Percentiles rank a stretch among this genome's conserved stretches.
phyloP scores from a whole-genome alignment of 176 grass and related monocot species.

The Poa pratensis region DNA sequence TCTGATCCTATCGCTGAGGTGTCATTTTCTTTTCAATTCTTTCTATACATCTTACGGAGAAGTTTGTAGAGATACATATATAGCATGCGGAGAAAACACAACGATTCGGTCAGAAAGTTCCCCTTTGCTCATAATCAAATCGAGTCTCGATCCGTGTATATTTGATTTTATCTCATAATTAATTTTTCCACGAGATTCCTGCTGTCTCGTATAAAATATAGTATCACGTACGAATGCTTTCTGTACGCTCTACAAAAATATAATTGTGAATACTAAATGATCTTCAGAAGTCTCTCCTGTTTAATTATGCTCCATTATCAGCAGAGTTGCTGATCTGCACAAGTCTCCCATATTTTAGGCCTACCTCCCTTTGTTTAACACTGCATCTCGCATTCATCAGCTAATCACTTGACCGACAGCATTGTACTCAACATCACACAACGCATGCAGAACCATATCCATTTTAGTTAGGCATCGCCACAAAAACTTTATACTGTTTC shows the following conservation, averaged over 20 bases:
- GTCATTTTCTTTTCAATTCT: slow-evolving; percentile 17
- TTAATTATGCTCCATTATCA: slow-evolving; percentile 18
- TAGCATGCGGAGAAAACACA: neutral
- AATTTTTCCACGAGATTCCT: neutral
- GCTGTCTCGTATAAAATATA: neutral
- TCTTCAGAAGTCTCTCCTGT: slow-evolving; percentile 16
- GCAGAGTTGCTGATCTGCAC: slow-evolving; percentile 12
- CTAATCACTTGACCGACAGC: too few species aligned
- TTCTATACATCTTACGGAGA: slow-evolving; percentile 9
- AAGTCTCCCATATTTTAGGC: slow-evolving; percentile 6
- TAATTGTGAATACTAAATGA: neutral
- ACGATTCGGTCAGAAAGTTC: slow-evolving; percentile 12
- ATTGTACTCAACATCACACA: too few species aligned
- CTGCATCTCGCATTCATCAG: too few species aligned
- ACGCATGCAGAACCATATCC: neutral
- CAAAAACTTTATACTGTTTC: neutral
- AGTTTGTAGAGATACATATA: neutral
- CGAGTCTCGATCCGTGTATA: neutral
- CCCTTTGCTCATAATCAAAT: neutral
- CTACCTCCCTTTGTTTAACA: neutral
- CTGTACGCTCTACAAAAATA: neutral
- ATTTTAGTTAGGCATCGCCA: neutral
- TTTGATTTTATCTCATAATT: neutral
- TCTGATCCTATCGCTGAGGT: neutral
- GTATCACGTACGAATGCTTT: slow-evolving; percentile 1